Conservation (phyloP, 352 stramenopile genomes). For the Globisporangium spiculum region DNA sequence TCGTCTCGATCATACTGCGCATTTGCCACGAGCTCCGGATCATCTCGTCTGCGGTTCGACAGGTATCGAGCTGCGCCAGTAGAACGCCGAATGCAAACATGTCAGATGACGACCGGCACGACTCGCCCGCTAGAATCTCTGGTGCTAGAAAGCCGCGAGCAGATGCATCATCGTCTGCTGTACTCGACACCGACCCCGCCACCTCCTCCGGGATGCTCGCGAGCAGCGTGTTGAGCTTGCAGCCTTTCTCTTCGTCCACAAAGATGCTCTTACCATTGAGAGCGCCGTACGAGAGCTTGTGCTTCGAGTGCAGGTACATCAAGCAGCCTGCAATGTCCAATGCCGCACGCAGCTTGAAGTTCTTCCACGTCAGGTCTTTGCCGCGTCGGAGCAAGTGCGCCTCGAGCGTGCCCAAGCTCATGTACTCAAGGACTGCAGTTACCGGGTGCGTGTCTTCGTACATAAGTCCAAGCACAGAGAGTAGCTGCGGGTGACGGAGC, state of each 20-base stretch:
- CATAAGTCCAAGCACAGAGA: constrained; percentile 57
- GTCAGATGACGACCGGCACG: constrained; percentile 44
- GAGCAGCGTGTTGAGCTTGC: constrained; percentile 77
- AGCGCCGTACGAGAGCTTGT: constrained; percentile 69
- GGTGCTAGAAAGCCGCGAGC: constrained; percentile 49
- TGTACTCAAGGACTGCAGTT: constrained; percentile 65
- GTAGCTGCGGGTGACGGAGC: constrained; percentile 65
- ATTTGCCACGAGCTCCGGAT: constrained; percentile 55
- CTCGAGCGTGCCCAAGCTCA: constrained; percentile 69
- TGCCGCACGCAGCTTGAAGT: constrained; percentile 77
- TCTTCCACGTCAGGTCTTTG: constrained; percentile 56
- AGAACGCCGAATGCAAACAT: constrained; percentile 78
- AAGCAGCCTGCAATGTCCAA: constrained; percentile 59
- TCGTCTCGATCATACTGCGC: constrained; percentile 33
- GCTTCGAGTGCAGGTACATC: constrained; percentile 76
- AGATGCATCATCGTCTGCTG: constrained; percentile 13
- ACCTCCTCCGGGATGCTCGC: constrained; percentile 48
- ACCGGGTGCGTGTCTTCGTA: constrained; percentile 59
- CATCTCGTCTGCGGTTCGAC: constrained; percentile 60
- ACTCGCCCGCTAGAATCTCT: constrained; percentile 49
- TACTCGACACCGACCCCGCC: background rate
- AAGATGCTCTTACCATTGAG: constrained; percentile 69
- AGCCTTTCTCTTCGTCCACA: constrained; percentile 67
- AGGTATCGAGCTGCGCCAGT: constrained; percentile 57
- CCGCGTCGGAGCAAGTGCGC: constrained; percentile 37